These are phyloP conservation scores for Pterocarpus macrocarpus DNA, from an alignment of 306 rosid genomes.

Conservation along the genomic window DNA sequence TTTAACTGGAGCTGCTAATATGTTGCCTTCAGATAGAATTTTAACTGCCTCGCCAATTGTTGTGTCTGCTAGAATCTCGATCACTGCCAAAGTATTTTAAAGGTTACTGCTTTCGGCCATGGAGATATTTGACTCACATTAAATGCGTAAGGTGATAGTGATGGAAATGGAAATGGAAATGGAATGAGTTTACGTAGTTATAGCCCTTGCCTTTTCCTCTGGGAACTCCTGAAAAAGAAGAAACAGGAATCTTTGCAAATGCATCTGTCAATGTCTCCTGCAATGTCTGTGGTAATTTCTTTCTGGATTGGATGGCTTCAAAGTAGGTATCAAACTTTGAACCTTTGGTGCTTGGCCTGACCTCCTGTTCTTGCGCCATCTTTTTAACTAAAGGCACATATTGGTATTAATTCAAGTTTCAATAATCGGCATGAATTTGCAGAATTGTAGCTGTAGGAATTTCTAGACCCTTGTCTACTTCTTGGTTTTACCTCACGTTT, in stretches of 20 bases:
- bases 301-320: slow-evolving; percentile 74
- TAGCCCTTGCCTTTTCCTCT: slow-evolving; percentile 76
- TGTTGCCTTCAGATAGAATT: slow-evolving; percentile 82
- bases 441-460: not conserved
- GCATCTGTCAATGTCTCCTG: slow-evolving; percentile 82
- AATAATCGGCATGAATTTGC: slow-evolving; percentile 19
- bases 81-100: slow-evolving; percentile 57
- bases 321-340: slow-evolving; percentile 77
- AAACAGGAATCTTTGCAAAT: slow-evolving; percentile 81
- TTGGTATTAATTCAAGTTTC: slow-evolving; percentile 23
- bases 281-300: slow-evolving; percentile 72
- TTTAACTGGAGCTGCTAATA: slow-evolving; percentile 86
- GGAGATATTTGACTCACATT: slow-evolving; percentile 5
- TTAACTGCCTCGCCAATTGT: slow-evolving; percentile 69
- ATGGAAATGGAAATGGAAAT: not conserved
- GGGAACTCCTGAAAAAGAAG: slow-evolving; percentile 82
- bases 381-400: slow-evolving; percentile 42
- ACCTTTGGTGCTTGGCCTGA: slow-evolving; percentile 39
- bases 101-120: slow-evolving; percentile 31
- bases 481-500: not conserved
- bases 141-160: slow-evolving; percentile 26
- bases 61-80: slow-evolving; percentile 84
- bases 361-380: slow-evolving; percentile 67
- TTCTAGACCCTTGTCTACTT: not conserved
- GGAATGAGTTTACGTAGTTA: slow-evolving; percentile 15